Base-by-base conservation (phyloP, 768 basidiomycete genomes). In the Asterophora lycoperdoides region DNA sequence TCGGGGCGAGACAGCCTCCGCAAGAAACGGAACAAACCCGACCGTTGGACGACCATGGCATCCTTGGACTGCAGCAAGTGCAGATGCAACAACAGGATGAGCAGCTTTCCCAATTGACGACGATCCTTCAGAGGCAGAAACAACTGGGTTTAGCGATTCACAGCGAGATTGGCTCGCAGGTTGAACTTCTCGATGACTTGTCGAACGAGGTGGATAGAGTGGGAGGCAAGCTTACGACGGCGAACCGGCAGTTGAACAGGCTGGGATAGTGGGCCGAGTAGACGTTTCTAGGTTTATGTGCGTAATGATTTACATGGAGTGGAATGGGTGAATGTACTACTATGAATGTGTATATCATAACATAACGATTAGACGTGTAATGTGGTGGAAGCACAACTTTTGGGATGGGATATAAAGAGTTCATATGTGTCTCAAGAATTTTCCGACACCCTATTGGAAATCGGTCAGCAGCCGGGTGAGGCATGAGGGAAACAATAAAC, bases 71-170 rank as follows among this genome's bases (percentile, higher is more conserved):
- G 48, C 95, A 97, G 63, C 77, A 86, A 58, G 71, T 73, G 13
- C 83, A 93, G 68, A 83, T 97, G 60, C 76, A 86, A 40, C 77
- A 86, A 51, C 95, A 98, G 65, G 94, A 97, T 58, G 57, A 71
- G 26, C 86, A 94, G 58, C 72, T 95, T n/a, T 72, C 83, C 4
- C 79, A 86, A 56, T 71, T 98, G 40, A 84, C 89, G 0, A 78
- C 89, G 0, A 84, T 96, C 50, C 73, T 98, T 35, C 80, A 81
- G 57, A 78, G 93, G 32, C 94, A 97, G 67, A 77, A 84, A 60
- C 83, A 89, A 20, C 77, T 97, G 9, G 95, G 93, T 15, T 74
- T 86, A 49, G 92, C 91, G 7, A 96, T 98, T 50, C 77, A 79
- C 42, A 77, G 75, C 42, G 95, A 98, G 67, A 81, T 98, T 55